phyloP scores from a whole-genome alignment of 2,329 filamentous ascomycete genomes.

The Rhinocladiella mackenziei region DNA sequence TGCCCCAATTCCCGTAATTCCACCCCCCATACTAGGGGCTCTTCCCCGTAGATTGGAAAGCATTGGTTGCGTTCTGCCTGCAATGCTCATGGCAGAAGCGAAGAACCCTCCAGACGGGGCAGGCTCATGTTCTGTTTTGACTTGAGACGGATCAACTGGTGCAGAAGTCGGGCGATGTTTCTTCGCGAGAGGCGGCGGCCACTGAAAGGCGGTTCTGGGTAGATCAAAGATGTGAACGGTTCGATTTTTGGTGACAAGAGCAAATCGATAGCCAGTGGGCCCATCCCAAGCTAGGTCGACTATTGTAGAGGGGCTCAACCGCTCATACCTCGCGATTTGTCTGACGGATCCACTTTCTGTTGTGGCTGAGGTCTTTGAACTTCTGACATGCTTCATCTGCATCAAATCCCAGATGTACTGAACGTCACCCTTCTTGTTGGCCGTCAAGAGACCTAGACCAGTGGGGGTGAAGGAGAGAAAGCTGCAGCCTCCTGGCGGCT shows the following conservation, averaged over 20 bases:
- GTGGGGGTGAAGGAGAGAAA: conserved; percentile 48
- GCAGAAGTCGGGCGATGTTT: conserved; percentile 41
- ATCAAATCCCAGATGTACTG: conserved; percentile 51
- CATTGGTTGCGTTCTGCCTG: conserved; percentile 58
- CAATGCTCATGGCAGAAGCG: conserved; percentile 65
- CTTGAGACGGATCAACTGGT: conserved; percentile 33
- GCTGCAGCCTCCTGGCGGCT: conserved; percentile 48
- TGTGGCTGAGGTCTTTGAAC: conserved; percentile 29
- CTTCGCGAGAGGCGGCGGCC: conserved; percentile 63
- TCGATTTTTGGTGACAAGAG: conserved; percentile 89
- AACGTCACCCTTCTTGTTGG: conserved; percentile 48
- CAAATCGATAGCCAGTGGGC: conserved; percentile 74
- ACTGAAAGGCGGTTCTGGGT: conserved; percentile 74
- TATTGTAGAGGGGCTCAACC: conserved; percentile 86
- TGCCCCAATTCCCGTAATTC: conserved; percentile 41
- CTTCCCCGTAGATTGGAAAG: conserved; percentile 62
- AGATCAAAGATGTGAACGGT: conserved; percentile 91
- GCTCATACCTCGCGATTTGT: conserved; percentile 81
- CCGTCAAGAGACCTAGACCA: conserved; percentile 46
- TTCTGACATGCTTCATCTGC: conserved; percentile 44
- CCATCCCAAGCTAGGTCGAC: conserved; percentile 85
- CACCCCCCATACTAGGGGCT: conserved; percentile 44
- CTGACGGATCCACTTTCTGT: conserved; percentile 53
- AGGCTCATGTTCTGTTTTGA: conserved; percentile 40
- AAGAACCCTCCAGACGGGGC: conserved; percentile 53